Evolutionary conservation across 2,329 filamentous ascomycete species (phyloP), one percentile per base, ranked within the genome.

Genomic region (Fusarium abutilonis): DNA sequence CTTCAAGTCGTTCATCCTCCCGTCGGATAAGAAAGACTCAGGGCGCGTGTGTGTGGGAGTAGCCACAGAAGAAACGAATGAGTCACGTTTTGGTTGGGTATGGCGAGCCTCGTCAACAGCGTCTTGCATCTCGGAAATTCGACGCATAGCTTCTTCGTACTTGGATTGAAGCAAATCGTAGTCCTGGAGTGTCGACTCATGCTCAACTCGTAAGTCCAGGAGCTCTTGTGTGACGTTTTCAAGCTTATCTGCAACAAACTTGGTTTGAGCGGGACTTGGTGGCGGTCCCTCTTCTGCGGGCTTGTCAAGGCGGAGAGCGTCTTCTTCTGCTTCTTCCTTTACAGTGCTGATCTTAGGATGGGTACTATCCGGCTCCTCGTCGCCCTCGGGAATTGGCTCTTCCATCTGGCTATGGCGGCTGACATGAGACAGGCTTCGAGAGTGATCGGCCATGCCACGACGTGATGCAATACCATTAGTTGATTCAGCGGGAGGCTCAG

Each of bases 141-240:
- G 88, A 43, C 89, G 89, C 60, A 99, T 80, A 6, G 93, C 91
- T 70, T 96, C 89, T 71, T 97, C 92, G 69, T 99, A 99, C 76
- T 97, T 98, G 67, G 87, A 83, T 53, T 93, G 88, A 23, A 99
- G 87, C 41, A 87, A 78, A 63, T 96, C 91, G 69, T 89, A 94
- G 56, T 98, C 92, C 63, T 84, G 88, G 15, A 96, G 74, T 0
- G 92, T 94, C 9, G 84, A 82, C 74, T 98, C 94, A 70, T 99
- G 95, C 76, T 97, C 93, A 36, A 96, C 89, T 14, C 91, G 90
- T 47, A 99, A 85, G 69, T 95, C 92, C 54, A 97, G 86, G 3
- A 99, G 87, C 77, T 99, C 95, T 73, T 96, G 92, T 0, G 90
- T 95, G 36, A 98, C 90, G 35, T 83, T 89, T 71, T 98, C 94